phyloP scores from a whole-genome alignment of 306 rosid species.

The Castanospermum australe region DNA sequence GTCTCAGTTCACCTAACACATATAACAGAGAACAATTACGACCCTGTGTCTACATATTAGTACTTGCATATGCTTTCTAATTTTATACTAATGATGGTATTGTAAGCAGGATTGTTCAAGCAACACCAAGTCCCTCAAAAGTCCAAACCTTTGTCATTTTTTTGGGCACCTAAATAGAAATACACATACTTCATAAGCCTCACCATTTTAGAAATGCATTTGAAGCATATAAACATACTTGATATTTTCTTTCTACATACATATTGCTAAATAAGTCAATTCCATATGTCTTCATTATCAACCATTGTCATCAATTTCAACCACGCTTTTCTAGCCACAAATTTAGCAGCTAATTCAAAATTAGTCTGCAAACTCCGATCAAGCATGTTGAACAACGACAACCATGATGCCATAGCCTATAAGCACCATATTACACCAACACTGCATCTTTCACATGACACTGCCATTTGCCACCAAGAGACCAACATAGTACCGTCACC shows the following conservation, averaged over 20 bases:
- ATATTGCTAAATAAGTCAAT: not conserved
- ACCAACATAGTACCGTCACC: not conserved
- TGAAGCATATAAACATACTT: slow-evolving; percentile 1
- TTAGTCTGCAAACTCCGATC: not conserved
- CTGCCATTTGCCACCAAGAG: not conserved
- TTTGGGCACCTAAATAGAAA: not conserved
- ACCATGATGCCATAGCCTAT: not conserved
- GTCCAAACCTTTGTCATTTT: not conserved
- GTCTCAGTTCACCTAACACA: not conserved
- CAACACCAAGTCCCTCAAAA: slow-evolving; percentile 8
- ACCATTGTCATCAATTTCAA: not conserved
- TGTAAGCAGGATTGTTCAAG: not conserved
- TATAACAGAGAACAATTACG: slow-evolving; percentile 1
- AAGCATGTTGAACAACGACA: not conserved
- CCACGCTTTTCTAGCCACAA: slow-evolving; percentile 1
- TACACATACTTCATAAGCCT: slow-evolving; percentile 8
- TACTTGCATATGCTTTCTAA: not conserved
- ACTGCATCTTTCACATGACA: not conserved
- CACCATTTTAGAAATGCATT: not conserved
- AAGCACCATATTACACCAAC: not conserved
- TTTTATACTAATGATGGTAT: not conserved
- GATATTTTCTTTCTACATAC: not conserved
- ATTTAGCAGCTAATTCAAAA: not conserved
- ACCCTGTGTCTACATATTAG: slow-evolving; percentile 7
- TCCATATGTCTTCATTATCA: not conserved